Conservation (phyloP, 2,329 filamentous ascomycete species). For the Phoma sp. region DNA sequence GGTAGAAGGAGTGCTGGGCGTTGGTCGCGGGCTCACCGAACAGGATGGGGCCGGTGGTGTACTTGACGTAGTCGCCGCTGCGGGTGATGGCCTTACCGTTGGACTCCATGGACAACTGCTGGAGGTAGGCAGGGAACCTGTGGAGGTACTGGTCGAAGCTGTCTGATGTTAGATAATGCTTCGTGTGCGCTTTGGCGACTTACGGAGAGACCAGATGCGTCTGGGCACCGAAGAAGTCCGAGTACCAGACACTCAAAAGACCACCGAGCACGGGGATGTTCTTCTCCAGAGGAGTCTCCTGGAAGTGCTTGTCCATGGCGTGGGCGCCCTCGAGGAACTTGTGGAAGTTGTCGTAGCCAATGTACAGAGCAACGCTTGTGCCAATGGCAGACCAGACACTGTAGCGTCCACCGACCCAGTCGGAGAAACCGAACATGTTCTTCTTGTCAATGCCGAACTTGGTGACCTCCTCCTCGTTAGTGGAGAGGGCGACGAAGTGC, state of each 20-base stretch:
- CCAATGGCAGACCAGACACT: constrained; percentile 99
- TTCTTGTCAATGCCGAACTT: constrained; percentile 99
- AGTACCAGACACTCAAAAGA: constrained; percentile 97
- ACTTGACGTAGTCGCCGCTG: constrained; percentile 86
- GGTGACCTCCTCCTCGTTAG: constrained; percentile 91
- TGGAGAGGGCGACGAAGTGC: constrained; percentile 98
- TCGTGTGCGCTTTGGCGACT: constrained; percentile 48
- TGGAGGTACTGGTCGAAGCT: constrained; percentile 99
- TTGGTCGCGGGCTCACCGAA: constrained; percentile 99
- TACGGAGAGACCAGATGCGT: constrained; percentile 95
- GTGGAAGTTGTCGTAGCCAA: constrained; percentile 97
- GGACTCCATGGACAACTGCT: constrained; percentile 99
- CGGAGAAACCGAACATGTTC: constrained; percentile 99
- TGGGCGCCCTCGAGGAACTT: constrained; percentile 93
- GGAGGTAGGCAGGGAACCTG: constrained; percentile 97
- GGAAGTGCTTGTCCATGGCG: constrained; percentile 99
- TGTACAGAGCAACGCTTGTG: constrained; percentile 89
- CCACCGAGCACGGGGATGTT: constrained; percentile 95
- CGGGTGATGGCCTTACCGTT: constrained; percentile 98
- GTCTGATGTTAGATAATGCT: constrained; percentile 15
- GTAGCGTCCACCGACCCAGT: constrained; percentile 98
- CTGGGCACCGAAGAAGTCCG: constrained; percentile 97
- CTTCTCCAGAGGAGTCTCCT: constrained; percentile 83
- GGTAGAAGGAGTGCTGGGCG: constrained; percentile 99
- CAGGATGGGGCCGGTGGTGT: constrained; percentile 93